These are phyloP conservation scores for Graphilbum sp. DNA, from an alignment of 2,329 filamentous ascomycete species.

Conservation along the genomic window DNA sequence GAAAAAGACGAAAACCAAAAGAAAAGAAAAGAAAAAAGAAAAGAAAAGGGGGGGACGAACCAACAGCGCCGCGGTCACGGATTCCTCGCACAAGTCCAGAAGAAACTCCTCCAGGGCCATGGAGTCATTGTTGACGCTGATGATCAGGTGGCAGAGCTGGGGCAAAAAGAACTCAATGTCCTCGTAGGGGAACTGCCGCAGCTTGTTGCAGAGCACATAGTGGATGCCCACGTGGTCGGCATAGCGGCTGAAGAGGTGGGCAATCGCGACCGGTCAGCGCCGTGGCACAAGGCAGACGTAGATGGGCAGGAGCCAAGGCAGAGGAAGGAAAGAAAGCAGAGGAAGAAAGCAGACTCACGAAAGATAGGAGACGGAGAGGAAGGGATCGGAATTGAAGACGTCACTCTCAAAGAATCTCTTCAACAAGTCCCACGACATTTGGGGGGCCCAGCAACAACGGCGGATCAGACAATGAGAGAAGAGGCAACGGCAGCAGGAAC, in stretches of 20 bases:
- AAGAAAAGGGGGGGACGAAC: slow-evolving; percentile 31
- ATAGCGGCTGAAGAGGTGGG: slow-evolving; percentile 45
- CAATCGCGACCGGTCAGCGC: not conserved
- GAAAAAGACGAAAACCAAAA: not conserved
- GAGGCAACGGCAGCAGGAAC: not conserved
- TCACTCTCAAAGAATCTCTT: slow-evolving; percentile 86
- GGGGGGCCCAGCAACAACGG: not conserved
- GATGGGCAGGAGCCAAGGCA: not conserved
- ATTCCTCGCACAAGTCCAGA: slow-evolving; percentile 73
- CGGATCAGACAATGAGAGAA: not conserved
- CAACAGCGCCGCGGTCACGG: slow-evolving; percentile 66
- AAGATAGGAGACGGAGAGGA: slow-evolving; percentile 75
- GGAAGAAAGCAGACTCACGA: slow-evolving; percentile 44
- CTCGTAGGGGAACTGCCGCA: slow-evolving; percentile 77
- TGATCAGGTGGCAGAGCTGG: slow-evolving; percentile 73
- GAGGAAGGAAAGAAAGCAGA: too few species aligned
- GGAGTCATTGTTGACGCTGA: slow-evolving; percentile 79
- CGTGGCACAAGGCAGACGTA: too few species aligned
- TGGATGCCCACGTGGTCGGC: slow-evolving; percentile 82
- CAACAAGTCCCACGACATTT: slow-evolving; percentile 71
- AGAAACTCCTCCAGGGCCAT: slow-evolving; percentile 84
- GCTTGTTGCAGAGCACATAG: slow-evolving; percentile 76
- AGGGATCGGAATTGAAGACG: slow-evolving; percentile 84
- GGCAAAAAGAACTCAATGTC: slow-evolving; percentile 88
- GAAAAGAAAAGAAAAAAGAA: not conserved